Base-by-base conservation (phyloP, 2,329 filamentous ascomycete genomes). In the Graphilbum fragrans region DNA sequence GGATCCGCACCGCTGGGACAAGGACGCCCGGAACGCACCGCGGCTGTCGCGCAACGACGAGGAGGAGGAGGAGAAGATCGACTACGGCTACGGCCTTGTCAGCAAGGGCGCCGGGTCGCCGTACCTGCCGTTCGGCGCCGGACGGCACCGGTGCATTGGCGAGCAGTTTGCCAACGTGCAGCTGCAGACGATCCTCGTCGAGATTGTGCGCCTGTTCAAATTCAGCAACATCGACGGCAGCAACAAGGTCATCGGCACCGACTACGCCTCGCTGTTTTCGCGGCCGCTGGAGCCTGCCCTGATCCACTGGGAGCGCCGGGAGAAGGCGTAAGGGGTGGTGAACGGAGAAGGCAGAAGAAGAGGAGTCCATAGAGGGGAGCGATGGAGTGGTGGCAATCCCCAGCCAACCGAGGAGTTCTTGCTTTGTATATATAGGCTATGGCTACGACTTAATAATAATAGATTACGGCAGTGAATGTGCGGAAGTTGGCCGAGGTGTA, bases 161-260 rank as follows among this genome's bases (percentile, higher is more conserved):
- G 90, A 96, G 70, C 86, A 94, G 56, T 96, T 95, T 60, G 90
- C 90, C 51, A 94, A 93, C 58, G 72, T 93, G 44, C 90, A 96
- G 65, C 69, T 96, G 47, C 82, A 88, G 58, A 87, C 86, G 35
- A 93, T 96, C 50, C 67, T 81, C 12, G 86, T 80, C 39, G 79
- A 78, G 44, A 65, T 88, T 49, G 82, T 94, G 33, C 74, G 86
- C 38, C 59, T 77, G 41, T 85, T 94, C 67, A 90, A 86, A 66
- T 76, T 94, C 58, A 70, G 72, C 55, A 93, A 86, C 52, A 59
- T 78, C 3, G 77, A 83, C 52, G 82, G 83, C n/a, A 75, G 72
- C 57, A 66, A 76, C 55, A 72, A 71, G 27, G 70, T 92, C 31
- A 72, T 82, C 36, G 80, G 66, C 41, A 83, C 79, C 20, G 77